phyloP scores from a whole-genome alignment of 768 basidiomycete genomes.

The Boletellus emodensis region DNA sequence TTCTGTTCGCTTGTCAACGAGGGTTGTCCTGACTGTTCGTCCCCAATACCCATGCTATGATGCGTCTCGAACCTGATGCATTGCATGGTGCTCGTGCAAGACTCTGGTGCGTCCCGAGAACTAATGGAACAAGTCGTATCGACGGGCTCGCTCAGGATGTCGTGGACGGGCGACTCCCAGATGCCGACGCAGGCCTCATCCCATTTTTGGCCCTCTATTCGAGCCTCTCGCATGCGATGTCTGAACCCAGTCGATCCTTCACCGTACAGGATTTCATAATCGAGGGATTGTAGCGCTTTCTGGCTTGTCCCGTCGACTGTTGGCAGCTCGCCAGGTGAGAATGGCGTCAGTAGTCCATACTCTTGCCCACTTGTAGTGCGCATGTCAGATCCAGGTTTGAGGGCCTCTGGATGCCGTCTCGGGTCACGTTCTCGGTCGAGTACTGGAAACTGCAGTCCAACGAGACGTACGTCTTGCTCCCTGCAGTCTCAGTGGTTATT shows the following conservation, averaged over 20 bases:
- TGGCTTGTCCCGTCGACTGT: too few species aligned
- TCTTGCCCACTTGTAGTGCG: background rate
- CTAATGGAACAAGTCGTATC: too few species aligned
- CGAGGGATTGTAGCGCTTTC: constrained; percentile 95
- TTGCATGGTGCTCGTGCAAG: constrained; percentile 83
- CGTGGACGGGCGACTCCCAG: constrained; percentile 87
- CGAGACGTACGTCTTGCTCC: constrained; percentile 56
- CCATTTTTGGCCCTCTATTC: background rate
- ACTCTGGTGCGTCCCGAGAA: constrained; percentile 70
- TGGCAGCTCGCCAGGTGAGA: constrained; percentile 77
- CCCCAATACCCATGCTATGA: constrained; percentile 91
- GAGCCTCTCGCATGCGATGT: background rate
- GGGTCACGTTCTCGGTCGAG: constrained; percentile 82
- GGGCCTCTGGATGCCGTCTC: constrained; percentile 95
- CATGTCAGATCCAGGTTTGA: constrained; percentile 65
- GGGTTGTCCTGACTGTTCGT: constrained; percentile 4
- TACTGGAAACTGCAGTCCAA: constrained; percentile 81
- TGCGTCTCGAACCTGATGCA: constrained; percentile 93
- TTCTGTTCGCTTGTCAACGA: background rate
- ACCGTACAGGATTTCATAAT: too few species aligned
- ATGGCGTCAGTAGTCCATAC: background rate
- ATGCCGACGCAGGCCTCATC: constrained; percentile 61
- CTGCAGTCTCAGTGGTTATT: background rate
- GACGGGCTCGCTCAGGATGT: too few species aligned
- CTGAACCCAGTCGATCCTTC: too few species aligned